Evolutionary conservation across 1,284 basidiomycete genomes (phyloP), one percentile per base, ranked within the genome.

Genomic region (Papiliotrema nemorosa): DNA sequence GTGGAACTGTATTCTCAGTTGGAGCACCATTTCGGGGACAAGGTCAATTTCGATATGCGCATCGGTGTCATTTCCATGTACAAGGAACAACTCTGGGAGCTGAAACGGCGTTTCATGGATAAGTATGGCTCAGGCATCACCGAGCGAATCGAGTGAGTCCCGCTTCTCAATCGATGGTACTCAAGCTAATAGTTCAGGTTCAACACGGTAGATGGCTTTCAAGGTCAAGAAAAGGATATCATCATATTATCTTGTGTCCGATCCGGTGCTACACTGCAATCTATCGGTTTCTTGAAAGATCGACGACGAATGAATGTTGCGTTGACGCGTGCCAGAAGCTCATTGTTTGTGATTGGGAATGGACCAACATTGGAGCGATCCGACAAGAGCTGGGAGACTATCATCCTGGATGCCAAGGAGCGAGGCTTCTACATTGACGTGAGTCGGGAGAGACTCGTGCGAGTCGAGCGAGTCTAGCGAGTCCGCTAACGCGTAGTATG

Each of bases 181-280:
- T 16, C 12, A 12, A 16, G 31, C 53, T 55, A 44, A 59, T 44
- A 31, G 4, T 2, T 1, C 40, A 76, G 74, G 62, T 97, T 99
- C 78, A 90, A 96, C 69, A 98, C 96, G 0, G 96, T 99, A 35
- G 91, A 97, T 75, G 93, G 92, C 9, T 97, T 97, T 66, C 93
- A 97, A 74, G 93, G 93, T 44, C 93, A 97, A 76, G 93, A 97
- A 70, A 97, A 97, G 72, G 90, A 93, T 61, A 83, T 97, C 47
- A 93, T 97, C 70, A 96, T 97, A 54, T 78, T 97, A 18, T 96
- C 92, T 2, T 93, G 90, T 70, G 93, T 97, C 20, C 84, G 93
- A 63, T 87, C 89, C 13, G 88, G 90, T 3, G 84, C 87, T n/a
- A 85, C 86, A 20, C 75, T 90, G 20, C 80, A 81, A 53, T 81